Conservation (phyloP, 306 rosid genomes). For the cucumber (Cucumis sativus) region DNA sequence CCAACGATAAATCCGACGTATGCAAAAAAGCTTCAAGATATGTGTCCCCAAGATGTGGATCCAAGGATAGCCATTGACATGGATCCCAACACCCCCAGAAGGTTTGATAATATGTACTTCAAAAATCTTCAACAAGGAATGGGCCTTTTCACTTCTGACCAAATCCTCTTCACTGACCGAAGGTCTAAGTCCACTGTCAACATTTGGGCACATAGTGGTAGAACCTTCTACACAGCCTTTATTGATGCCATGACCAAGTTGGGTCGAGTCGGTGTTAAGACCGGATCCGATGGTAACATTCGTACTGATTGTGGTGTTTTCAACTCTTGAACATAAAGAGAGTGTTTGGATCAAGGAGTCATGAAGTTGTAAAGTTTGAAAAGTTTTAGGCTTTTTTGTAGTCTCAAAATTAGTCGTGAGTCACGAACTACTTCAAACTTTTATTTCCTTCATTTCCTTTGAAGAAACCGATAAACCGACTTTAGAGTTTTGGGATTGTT, state of each 20-base stretch:
- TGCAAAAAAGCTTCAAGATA: constrained; percentile 22
- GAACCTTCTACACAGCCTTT: constrained; percentile 31
- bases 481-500: too few relatives aligned
- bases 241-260: constrained; percentile 47
- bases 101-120: constrained; percentile 40
- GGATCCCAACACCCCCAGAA: constrained; percentile 46
- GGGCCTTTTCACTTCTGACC: constrained; percentile 57
- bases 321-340: not conserved
- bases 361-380: too few relatives aligned
- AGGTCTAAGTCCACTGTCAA: constrained; percentile 40
- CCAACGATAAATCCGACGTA: constrained; percentile 27
- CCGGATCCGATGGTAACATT: constrained; percentile 34
- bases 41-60: constrained; percentile 48
- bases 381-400: too few relatives aligned
- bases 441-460: too few relatives aligned
- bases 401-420: too few relatives aligned
- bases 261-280: constrained; percentile 61
- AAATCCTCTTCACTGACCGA: constrained; percentile 34
- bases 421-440: too few relatives aligned
- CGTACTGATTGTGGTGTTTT: constrained; percentile 36
- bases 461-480: too few relatives aligned
- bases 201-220: constrained; percentile 28
- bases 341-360: too few relatives aligned
- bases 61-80: constrained; percentile 51
- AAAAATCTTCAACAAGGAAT: constrained; percentile 45